Evolutionary conservation across 2,329 filamentous ascomycete genomes (phyloP).

Genomic region (Penicillium sp.): DNA sequence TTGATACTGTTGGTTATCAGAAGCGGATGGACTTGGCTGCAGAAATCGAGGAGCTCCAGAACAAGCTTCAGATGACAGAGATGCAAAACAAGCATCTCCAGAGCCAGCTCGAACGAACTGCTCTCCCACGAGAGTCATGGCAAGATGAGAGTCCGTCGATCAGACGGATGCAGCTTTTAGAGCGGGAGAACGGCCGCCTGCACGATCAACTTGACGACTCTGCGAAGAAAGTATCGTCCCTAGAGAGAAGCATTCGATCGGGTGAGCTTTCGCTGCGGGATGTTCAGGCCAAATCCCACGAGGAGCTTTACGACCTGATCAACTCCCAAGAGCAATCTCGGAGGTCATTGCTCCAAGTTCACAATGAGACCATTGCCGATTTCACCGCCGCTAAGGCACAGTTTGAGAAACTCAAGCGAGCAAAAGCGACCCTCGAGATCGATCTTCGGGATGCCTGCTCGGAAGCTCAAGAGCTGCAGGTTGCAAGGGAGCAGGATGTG

Average conservation of each 20-base stretch:
- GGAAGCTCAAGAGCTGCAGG: constrained; percentile 79
- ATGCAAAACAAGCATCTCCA: constrained; percentile 96
- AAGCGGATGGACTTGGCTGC: constrained; percentile 88
- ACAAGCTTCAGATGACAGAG: constrained; percentile 88
- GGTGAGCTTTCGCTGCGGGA: constrained; percentile 89
- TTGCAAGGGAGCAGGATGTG: constrained; percentile 82
- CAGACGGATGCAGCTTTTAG: constrained; percentile 84
- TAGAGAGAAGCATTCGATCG: constrained; percentile 84
- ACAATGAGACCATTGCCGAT: constrained; percentile 84
- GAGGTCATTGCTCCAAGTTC: constrained; percentile 77
- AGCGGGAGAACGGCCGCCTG: constrained; percentile 86
- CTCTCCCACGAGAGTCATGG: constrained; percentile 64
- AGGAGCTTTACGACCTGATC: constrained; percentile 89
- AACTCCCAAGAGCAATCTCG: constrained; percentile 92
- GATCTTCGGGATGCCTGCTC: constrained; percentile 83
- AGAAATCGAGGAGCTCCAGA: constrained; percentile 90
- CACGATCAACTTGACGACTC: constrained; percentile 97
- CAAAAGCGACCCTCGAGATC: constrained; percentile 78
- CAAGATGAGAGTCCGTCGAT: constrained; percentile 79
- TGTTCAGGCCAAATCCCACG: constrained; percentile 89
- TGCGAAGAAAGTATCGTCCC: constrained; percentile 83
- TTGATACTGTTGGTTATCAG: constrained; percentile 82
- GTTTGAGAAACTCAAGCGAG: constrained; percentile 84
- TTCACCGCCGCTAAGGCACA: constrained; percentile 84
- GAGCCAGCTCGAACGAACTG: constrained; percentile 76